A percentile compares a stretch with the other conserved stretches of the same genome.
Conservation (phyloP, 2,329 filamentous ascomycete genomes). For the Nemania abortiva region DNA sequence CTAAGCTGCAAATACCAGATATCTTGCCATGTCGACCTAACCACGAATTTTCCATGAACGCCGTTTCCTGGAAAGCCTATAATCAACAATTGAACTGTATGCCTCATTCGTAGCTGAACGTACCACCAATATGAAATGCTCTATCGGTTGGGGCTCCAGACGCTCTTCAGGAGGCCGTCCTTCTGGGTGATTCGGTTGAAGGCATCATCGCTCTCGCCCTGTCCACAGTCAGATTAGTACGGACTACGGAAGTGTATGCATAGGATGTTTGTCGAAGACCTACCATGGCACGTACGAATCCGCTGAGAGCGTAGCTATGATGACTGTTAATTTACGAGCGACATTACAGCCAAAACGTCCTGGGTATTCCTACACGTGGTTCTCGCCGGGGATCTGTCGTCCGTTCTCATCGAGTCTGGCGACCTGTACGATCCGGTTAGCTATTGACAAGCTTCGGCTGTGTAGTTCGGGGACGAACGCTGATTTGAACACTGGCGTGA, state of each 20-base stretch:
- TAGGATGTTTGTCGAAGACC: background rate
- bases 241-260: background rate
- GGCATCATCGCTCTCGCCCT: constrained; percentile 93
- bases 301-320: constrained; percentile 96
- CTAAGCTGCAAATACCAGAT: constrained; percentile 50
- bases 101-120: constrained; percentile 11
- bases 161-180: constrained; percentile 95
- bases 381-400: constrained; percentile 75
- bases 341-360: background rate
- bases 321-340: constrained; percentile 75
- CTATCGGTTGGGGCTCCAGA: constrained; percentile 85
- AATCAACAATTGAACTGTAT: constrained; percentile 26
- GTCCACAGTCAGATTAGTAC: constrained; percentile 6
- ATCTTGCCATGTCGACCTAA: constrained; percentile 49
- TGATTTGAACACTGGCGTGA: constrained; percentile 89
- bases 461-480: constrained; percentile 28
- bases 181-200: constrained; percentile 96
- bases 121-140: constrained; percentile 43
- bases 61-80: constrained; percentile 40
- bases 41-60: constrained; percentile 49
- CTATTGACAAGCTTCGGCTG: background rate
- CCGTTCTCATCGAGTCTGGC: constrained; percentile 99
- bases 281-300: constrained; percentile 91
- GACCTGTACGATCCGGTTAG: constrained; percentile 56
- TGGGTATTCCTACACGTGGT: constrained; percentile 38